Evolutionary conservation across 495 filamentous ascomycete species (phyloP).

Genomic region (Aspergillus indologenus): DNA sequence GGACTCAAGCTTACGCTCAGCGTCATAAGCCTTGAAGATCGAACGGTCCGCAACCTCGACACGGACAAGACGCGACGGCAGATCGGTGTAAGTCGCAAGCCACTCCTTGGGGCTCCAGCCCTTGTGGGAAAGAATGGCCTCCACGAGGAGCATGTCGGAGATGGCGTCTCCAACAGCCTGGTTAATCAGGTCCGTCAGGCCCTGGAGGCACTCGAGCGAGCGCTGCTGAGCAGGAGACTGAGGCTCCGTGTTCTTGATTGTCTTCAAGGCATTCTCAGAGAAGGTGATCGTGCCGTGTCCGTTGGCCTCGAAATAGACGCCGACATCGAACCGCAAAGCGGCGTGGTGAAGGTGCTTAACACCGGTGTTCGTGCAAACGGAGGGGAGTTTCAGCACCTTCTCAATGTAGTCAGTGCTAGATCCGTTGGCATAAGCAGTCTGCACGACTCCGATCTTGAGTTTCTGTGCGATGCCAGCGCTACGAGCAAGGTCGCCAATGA

Average conservation of each 20-base stretch:
- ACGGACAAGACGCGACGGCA: slow-evolving; percentile 90
- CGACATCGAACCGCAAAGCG: slow-evolving; percentile 84
- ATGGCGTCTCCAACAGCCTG: slow-evolving; percentile 96
- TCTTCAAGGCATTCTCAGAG: slow-evolving; percentile 72
- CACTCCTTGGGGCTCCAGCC: slow-evolving; percentile 86
- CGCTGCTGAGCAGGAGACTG: slow-evolving; percentile 88
- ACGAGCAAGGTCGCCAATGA: slow-evolving; percentile 84
- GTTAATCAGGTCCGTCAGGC: slow-evolving; percentile 87
- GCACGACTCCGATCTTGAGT: slow-evolving; percentile 86
- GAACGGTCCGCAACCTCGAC: slow-evolving; percentile 86
- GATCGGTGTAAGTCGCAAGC: slow-evolving; percentile 90
- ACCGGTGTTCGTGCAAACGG: slow-evolving; percentile 90
- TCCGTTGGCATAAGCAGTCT: slow-evolving; percentile 97
- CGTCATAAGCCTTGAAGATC: slow-evolving; percentile 84
- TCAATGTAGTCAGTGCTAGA: slow-evolving; percentile 89
- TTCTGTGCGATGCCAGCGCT: slow-evolving; percentile 73
- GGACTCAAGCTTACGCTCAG: slow-evolving; percentile 80
- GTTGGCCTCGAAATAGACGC: slow-evolving; percentile 98
- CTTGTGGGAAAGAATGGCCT: slow-evolving; percentile 94
- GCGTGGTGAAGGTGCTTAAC: slow-evolving; percentile 98
- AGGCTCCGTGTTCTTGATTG: slow-evolving; percentile 72
- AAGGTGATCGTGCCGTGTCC: slow-evolving; percentile 97
- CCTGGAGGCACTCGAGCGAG: slow-evolving; percentile 75
- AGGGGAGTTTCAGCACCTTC: slow-evolving; percentile 81
- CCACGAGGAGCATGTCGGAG: slow-evolving; percentile 93